These are phyloP conservation scores for Cladosporium sp. DNA, from an alignment of 2,329 filamentous ascomycete genomes.

Conservation along the genomic window DNA sequence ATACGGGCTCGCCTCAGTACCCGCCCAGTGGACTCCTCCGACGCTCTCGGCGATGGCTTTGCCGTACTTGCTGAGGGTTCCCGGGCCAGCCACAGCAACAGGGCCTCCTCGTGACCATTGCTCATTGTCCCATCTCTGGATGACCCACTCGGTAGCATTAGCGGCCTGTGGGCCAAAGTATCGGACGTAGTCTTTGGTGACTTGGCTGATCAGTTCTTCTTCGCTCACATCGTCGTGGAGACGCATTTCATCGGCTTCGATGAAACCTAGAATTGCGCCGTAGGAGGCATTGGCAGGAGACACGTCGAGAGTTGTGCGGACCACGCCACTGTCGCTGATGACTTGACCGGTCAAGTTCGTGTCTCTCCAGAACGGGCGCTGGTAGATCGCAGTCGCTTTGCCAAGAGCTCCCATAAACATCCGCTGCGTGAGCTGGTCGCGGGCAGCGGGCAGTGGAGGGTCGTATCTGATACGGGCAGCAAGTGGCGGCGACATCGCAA, in stretches of 20 bases:
- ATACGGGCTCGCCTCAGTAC: conserved; percentile 30
- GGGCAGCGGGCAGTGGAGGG: conserved; percentile 21
- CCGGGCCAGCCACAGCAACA: conserved; percentile 28
- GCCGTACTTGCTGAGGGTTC: conserved; percentile 30
- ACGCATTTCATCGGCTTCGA: conserved; percentile 32
- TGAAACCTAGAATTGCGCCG: conserved; percentile 35
- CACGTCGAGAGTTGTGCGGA: conserved; percentile 31
- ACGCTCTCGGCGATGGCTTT: conserved; percentile 24
- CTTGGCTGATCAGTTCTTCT: conserved; percentile 25
- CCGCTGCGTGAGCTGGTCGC: conserved; percentile 23
- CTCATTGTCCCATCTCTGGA: conserved; percentile 34
- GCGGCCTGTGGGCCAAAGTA: conserved; percentile 26
- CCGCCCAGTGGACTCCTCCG: conserved; percentile 32
- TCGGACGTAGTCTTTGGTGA: conserved; percentile 26
- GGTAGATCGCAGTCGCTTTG: conserved; percentile 26
- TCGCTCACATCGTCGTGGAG: conserved; percentile 28
- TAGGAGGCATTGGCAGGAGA: conserved; percentile 28
- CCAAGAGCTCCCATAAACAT: conserved; percentile 24
- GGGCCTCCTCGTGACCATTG: conserved; percentile 33
- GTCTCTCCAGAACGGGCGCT: conserved; percentile 29
- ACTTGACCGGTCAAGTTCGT: conserved; percentile 30
- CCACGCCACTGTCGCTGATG: conserved; percentile 25
- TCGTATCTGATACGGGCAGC: conserved; percentile 20
- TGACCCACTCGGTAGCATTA: conserved; percentile 25
- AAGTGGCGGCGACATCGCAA: conserved; percentile 26